Base-by-base conservation (phyloP, 2,329 filamentous ascomycete species). In the Colletotrichum somersetense region DNA sequence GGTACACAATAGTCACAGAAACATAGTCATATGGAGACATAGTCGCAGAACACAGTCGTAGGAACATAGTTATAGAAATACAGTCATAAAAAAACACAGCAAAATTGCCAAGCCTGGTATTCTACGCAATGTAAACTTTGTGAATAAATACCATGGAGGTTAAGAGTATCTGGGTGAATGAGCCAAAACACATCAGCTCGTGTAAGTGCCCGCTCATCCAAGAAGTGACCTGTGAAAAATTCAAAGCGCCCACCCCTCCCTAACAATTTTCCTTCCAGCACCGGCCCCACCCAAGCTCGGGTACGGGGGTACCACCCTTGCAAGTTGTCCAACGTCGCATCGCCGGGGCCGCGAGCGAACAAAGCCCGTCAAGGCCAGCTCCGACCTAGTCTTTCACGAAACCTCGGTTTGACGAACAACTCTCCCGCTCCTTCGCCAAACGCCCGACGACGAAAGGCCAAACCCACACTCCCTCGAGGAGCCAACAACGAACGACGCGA, bases 231-330 rank as follows among this genome's bases (percentile, higher is more conserved):
- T 38, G 50, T 53, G 50, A 55, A 64, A 63, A 64, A 55, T 64
- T 64, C 50, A 55, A 44, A 42, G 40, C 6, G 4, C 14, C 12
- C 40, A 4, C 12, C 6, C 40, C 40, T 12, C 5, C 62, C 50
- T 53, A 64, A 40, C 50, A 64, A 64, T 44, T 64, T 62, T 64
- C 62, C 23, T 64, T 20, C 61, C 18, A 18, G 30, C 14, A 55
- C 38, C 38, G 38, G 62, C 62, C 62, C 62, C 62, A 64, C 50
- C 23, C 12, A 38, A 64, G 50, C 50, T 64, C 50, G 33, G 40
- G 38, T 35, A 53, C 26, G 38, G 35, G 59, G 48, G 50, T 46
- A 64, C 35, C 35, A 35, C 35, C 62, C 62, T 64, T 64, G 62
- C 35, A 57, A 57, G 35, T n/a, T n/a, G n/a, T 23, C 38, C 48